These are phyloP conservation scores for Poa annua DNA, from an alignment of 176 grass and related monocot species.

Conservation along the genomic window DNA sequence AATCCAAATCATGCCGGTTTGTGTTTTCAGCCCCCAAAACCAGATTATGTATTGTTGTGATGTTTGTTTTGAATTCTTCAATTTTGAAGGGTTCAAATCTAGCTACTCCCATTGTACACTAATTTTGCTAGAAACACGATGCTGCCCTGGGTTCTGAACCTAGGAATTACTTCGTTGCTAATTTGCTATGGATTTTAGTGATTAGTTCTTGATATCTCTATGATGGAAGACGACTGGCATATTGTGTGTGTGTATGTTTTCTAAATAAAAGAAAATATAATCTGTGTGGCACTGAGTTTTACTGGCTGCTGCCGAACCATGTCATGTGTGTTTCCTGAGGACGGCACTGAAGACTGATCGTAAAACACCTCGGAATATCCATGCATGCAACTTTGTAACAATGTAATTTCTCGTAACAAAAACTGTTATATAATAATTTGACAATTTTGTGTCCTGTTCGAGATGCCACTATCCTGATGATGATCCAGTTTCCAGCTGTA, in stretches of 20 bases:
- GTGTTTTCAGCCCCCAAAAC: background rate
- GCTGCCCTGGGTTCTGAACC: background rate
- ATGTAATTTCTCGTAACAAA: too few relatives aligned
- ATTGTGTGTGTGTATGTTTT: background rate
- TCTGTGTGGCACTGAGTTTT: background rate
- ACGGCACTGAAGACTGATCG: background rate
- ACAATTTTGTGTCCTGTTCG: background rate
- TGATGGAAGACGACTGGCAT: background rate
- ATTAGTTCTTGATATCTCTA: background rate
- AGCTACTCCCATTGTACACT: background rate
- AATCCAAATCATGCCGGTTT: background rate
- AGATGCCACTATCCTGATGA: background rate
- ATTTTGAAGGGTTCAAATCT: background rate
- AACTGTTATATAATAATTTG: too few relatives aligned
- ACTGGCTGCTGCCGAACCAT: background rate
- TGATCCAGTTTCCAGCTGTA: background rate
- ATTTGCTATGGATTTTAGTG: background rate
- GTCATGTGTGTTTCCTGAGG: background rate
- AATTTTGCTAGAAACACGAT: background rate
- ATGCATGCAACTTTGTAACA: background rate
- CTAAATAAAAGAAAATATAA: background rate
- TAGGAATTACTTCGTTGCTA: background rate
- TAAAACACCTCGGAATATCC: background rate
- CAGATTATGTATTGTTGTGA: background rate
- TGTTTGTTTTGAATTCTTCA: background rate